Evolutionary conservation across 768 basidiomycete species (phyloP).

Genomic region (Phylloporus scabripes): DNA sequence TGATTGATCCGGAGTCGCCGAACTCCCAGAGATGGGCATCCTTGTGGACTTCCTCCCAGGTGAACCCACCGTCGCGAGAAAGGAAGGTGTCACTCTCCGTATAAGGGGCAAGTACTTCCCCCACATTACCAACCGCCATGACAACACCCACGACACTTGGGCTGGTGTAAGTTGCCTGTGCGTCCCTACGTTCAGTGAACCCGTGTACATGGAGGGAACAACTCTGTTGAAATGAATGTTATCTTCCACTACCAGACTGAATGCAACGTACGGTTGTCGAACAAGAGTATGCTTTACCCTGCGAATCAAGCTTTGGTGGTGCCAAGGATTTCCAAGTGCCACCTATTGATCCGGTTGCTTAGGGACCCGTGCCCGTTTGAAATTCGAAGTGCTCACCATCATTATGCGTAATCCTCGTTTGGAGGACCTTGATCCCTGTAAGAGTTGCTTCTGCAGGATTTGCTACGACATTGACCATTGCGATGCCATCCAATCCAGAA

Average conservation of each 20-base stretch:
- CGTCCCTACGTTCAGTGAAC: constrained; percentile 88
- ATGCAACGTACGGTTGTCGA: constrained; percentile 47
- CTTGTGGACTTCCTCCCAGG: constrained; percentile 98
- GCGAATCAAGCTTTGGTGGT: constrained; percentile 73
- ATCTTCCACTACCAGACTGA: not conserved
- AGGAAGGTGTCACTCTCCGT: constrained; percentile 92
- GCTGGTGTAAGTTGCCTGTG: constrained; percentile 89
- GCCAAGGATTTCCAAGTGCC: constrained; percentile 81
- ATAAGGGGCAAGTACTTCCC: constrained; percentile 74
- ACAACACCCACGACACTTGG: constrained; percentile 89
- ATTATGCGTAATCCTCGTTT: constrained; percentile 91
- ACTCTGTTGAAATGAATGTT: constrained; percentile 39
- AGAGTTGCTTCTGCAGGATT: constrained; percentile 74
- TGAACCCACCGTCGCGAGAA: constrained; percentile 93
- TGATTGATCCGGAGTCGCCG: constrained; percentile 91
- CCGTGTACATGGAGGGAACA: constrained; percentile 92
- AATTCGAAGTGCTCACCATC: constrained; percentile 55
- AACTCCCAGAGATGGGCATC: constrained; percentile 98
- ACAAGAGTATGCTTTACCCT: constrained; percentile 68
- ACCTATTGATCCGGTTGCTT: constrained; percentile 38
- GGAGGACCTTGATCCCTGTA: constrained; percentile 66
- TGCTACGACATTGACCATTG: constrained; percentile 83
- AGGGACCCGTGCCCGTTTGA: not conserved
- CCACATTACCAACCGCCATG: constrained; percentile 96
- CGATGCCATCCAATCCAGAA: constrained; percentile 92